These are phyloP conservation scores for Solanum paucissectum DNA, from an alignment of 257 asterid genomes.

Conservation along the genomic window DNA sequence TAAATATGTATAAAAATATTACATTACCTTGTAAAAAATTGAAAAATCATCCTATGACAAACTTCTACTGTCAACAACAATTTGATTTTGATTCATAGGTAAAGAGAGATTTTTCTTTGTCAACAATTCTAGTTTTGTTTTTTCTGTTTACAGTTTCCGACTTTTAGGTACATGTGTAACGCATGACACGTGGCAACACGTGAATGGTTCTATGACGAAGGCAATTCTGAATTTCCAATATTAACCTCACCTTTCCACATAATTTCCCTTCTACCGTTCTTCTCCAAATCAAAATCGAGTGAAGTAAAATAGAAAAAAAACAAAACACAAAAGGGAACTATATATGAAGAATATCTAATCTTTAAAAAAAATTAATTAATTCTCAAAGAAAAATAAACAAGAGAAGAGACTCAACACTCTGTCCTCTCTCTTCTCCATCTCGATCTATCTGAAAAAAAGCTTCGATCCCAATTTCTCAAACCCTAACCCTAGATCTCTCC, in stretches of 20 bases:
- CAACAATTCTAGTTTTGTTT: neutral
- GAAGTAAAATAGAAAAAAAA: neutral
- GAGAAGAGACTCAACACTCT: constrained; percentile 2
- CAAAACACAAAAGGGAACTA: neutral
- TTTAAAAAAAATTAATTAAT: neutral
- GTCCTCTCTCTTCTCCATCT: neutral
- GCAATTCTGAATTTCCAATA: neutral
- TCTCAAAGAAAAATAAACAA: neutral
- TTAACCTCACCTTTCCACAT: neutral
- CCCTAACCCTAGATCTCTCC: constrained; percentile 10
- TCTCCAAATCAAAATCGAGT: neutral
- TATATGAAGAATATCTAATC: neutral
- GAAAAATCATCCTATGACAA: neutral
- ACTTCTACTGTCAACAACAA: neutral
- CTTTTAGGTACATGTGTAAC: neutral
- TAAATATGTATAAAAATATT: neutral
- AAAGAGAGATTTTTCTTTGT: neutral
- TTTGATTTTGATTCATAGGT: neutral
- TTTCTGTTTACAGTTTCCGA: neutral
- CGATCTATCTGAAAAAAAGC: neutral
- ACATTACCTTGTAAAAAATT: neutral
- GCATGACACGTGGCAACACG: neutral
- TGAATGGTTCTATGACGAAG: neutral
- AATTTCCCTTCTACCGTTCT: neutral
- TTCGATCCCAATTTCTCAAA: constrained; percentile 1